These are phyloP conservation scores for Peribolospora kevripleyi DNA, from an alignment of 768 basidiomycete genomes.

Conservation along the genomic window DNA sequence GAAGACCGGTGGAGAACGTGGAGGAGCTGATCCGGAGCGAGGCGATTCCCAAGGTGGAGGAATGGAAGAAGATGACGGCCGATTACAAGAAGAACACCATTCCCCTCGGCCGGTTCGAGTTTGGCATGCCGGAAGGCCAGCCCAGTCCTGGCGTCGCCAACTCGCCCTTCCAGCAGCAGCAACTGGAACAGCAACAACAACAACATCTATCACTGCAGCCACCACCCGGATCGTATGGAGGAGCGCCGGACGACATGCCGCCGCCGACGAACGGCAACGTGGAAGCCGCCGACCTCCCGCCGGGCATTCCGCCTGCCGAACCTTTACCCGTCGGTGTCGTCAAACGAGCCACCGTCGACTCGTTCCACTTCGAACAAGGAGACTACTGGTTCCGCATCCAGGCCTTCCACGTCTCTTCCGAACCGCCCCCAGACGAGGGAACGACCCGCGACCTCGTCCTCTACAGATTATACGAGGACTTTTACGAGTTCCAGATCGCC, in stretches of 20 bases:
- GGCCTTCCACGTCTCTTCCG: conserved; percentile 35
- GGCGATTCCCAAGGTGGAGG: conserved; percentile 83
- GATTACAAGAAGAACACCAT: conserved; percentile 93
- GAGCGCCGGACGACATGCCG: too few species aligned
- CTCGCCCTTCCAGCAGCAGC: conserved; percentile 22
- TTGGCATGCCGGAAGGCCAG: conserved; percentile 13
- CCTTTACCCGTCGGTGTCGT: conserved; percentile 35
- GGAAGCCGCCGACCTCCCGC: too few species aligned
- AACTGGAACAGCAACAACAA: conserved; percentile 7
- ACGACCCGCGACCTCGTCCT: conserved; percentile 55
- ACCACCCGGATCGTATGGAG: too few species aligned
- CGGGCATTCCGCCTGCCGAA: too few species aligned
- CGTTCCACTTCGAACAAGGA: conserved; percentile 89
- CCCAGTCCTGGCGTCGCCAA: conserved; percentile 22
- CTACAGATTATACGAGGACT: conserved; percentile 90
- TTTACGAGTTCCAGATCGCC: conserved; percentile 85
- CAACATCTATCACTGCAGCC: not conserved
- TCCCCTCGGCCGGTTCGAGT: conserved; percentile 70
- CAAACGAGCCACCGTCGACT: conserved; percentile 64
- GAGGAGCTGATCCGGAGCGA: conserved; percentile 59
- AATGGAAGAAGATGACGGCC: conserved; percentile 90
- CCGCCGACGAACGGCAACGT: too few species aligned
- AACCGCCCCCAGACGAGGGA: conserved; percentile 28
- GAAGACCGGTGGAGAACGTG: conserved; percentile 48
- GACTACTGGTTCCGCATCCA: conserved; percentile 96